Base-by-base conservation (phyloP, 306 rosid species). In the Quercus mongolica region DNA sequence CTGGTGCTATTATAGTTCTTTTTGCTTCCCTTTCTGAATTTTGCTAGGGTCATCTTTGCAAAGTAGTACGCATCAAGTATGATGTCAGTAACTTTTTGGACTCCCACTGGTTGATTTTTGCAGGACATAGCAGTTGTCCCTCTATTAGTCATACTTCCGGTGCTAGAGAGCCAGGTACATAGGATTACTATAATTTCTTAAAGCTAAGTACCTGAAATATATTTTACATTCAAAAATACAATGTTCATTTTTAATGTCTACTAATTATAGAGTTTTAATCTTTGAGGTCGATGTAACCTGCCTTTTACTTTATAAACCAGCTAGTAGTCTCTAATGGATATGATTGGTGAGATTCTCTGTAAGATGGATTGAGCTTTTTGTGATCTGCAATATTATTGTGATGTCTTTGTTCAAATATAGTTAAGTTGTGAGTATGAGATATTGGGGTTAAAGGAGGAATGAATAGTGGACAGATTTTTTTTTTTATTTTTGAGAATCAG, bases 51-150 rank as follows among this genome's bases (percentile, higher is more conserved):
- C 71, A 3, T 76, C 71, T 35, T 67, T 72, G 41, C 57, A 30
- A 57, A 69, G 57, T 64, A 62, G 57, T 64, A 54, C 4, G 33
- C 26, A 18, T 35, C 55, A 64, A 75, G 76, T 77, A 76, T 72
- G 74, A 59, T 82, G 35, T 82, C 68, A 52, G 44, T 85, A 80
- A 79, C 79, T 79, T 49, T 79, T 69, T 71, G 72, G 72, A 69
- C 63, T 74, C 80, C 78, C 57, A 71, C 77, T 84, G 79, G 85
- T 82, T 88, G 85, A 63, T 82, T 74, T 84, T 78, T 91, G 81
- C 97, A 95, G 99, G 99, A 95, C 87, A 89, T 95, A 87, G 99
- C 99, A 9, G 99, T 95, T 55, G 97, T 95, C 71, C 99, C 99
- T 74, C 98, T 95, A 76, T 81, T 95, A 80, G 99, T 95, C 88